Percentiles rank a stretch among this genome's conserved stretches.
These are phyloP conservation scores for Massariosphaeria phaeospora DNA, from an alignment of 495 filamentous ascomycete genomes.

Conservation along the genomic window DNA sequence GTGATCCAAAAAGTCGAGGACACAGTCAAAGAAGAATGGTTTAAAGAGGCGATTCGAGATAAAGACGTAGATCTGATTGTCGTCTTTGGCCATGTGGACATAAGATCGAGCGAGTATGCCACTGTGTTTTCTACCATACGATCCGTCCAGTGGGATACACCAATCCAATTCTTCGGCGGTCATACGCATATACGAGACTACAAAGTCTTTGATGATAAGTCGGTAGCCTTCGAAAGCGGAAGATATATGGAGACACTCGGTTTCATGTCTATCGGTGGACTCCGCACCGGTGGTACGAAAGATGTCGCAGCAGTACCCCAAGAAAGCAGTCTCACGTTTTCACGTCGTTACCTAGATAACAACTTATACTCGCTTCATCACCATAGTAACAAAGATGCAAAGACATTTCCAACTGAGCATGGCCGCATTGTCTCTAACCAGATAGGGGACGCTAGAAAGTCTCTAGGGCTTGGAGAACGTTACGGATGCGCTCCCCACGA, in stretches of 20 bases:
- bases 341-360: slow-evolving; percentile 88
- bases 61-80: slow-evolving; percentile 80
- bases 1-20: slow-evolving; percentile 71
- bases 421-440: slow-evolving; percentile 67
- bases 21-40: slow-evolving; percentile 81
- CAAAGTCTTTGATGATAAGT: slow-evolving; percentile 70
- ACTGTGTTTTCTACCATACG: slow-evolving; percentile 75
- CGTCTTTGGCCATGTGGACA: slow-evolving; percentile 79
- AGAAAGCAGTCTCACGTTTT: slow-evolving; percentile 52
- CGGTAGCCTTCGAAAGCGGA: slow-evolving; percentile 81
- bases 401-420: slow-evolving; percentile 71
- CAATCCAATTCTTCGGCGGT: slow-evolving; percentile 91
- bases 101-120: slow-evolving; percentile 71
- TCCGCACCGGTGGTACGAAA: slow-evolving; percentile 44
- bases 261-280: slow-evolving; percentile 80
- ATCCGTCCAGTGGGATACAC: slow-evolving; percentile 66
- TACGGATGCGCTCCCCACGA: slow-evolving; percentile 80
- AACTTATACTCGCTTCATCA: slow-evolving; percentile 81
- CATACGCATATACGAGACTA: slow-evolving; percentile 89
- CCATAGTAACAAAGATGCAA: slow-evolving; percentile 65
- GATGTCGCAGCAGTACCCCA: slow-evolving; percentile 36
- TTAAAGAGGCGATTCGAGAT: slow-evolving; percentile 76
- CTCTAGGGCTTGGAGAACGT: slow-evolving; percentile 63
- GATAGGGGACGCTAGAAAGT: slow-evolving; percentile 64
- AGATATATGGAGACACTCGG: slow-evolving; percentile 98